These are phyloP conservation scores for Malassezia caprae DNA, from an alignment of 1,284 basidiomycete species.

Conservation along the genomic window DNA sequence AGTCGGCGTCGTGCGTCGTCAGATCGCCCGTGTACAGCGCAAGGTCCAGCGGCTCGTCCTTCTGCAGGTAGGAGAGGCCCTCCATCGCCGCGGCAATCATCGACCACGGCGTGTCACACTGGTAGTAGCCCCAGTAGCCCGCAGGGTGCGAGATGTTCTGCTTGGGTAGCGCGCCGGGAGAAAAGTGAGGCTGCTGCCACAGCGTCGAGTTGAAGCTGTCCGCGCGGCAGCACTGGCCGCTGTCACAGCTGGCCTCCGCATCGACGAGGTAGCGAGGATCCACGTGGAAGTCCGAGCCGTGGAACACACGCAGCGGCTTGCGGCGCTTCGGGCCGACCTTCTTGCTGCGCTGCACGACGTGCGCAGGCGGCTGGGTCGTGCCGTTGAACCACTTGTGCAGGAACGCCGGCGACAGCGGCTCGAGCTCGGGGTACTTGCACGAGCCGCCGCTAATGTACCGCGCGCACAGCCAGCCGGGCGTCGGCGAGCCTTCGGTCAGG, in stretches of 20 bases:
- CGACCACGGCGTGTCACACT: constrained; percentile 62
- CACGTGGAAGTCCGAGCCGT: constrained; percentile 67
- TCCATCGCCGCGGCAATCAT: constrained; percentile 59
- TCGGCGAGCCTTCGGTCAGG: constrained; percentile 24
- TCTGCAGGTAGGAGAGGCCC: constrained; percentile 59
- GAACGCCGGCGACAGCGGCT: constrained; percentile 22
- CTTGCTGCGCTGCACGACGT: constrained; percentile 17
- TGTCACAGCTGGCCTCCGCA: constrained; percentile 63
- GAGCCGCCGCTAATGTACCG: constrained; percentile 8
- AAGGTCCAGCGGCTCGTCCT: constrained; percentile 55
- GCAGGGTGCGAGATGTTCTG: constrained; percentile 29
- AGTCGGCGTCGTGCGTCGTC: constrained; percentile 52
- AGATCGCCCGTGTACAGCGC: constrained; percentile 67
- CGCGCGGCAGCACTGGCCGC: constrained; percentile 62
- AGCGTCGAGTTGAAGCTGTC: constrained; percentile 55
- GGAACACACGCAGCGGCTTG: constrained; percentile 61
- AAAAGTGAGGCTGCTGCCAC: constrained; percentile 42
- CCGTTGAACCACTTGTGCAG: constrained; percentile 38
- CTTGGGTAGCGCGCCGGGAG: constrained; percentile 20
- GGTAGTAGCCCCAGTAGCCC: constrained; percentile 44
- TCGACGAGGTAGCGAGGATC: constrained; percentile 69
- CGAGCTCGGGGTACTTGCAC: constrained; percentile 28
- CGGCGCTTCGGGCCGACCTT: constrained; percentile 49
- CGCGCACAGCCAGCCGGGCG: constrained; percentile 38
- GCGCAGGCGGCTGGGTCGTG: constrained; percentile 3